phyloP scores from a whole-genome alignment of 441 rosid species.

The Manihot esculenta region DNA sequence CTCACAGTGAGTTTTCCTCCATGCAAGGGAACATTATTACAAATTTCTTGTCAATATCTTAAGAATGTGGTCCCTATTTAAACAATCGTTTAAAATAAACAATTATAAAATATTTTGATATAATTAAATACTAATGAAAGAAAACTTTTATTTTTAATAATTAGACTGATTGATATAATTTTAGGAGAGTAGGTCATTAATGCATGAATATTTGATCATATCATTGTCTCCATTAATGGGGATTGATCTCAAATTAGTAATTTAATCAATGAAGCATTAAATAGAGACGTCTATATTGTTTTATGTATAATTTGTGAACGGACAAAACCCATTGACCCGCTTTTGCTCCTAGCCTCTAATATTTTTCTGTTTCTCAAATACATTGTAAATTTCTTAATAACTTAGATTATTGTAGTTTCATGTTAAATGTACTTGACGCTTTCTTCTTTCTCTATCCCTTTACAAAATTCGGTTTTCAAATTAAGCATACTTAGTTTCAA shows the following conservation, averaged over 20 bases:
- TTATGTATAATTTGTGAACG: background rate
- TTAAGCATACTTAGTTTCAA: too few relatives aligned
- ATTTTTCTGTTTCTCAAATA: background rate
- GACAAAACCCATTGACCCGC: background rate
- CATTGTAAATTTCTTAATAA: background rate
- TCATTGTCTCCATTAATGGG: background rate
- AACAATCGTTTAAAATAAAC: too few relatives aligned
- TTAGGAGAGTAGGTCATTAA: too few relatives aligned
- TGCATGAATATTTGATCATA: background rate
- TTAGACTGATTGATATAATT: too few relatives aligned
- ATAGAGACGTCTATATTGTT: background rate
- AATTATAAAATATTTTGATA: too few relatives aligned
- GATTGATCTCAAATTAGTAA: background rate
- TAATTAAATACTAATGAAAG: too few relatives aligned
- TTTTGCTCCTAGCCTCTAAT: background rate
- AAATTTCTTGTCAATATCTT: background rate
- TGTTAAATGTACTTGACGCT: too few relatives aligned
- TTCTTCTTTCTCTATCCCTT: too few relatives aligned
- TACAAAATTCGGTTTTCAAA: too few relatives aligned
- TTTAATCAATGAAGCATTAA: slow-evolving; percentile 2
- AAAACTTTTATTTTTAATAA: too few relatives aligned
- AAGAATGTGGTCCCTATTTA: too few relatives aligned
- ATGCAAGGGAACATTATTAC: background rate
- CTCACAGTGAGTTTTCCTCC: background rate
- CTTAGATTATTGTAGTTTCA: too few relatives aligned